Evolutionary conservation across 805 yeast genomes (phyloP).

Genomic region (Candida peoriensis): DNA sequence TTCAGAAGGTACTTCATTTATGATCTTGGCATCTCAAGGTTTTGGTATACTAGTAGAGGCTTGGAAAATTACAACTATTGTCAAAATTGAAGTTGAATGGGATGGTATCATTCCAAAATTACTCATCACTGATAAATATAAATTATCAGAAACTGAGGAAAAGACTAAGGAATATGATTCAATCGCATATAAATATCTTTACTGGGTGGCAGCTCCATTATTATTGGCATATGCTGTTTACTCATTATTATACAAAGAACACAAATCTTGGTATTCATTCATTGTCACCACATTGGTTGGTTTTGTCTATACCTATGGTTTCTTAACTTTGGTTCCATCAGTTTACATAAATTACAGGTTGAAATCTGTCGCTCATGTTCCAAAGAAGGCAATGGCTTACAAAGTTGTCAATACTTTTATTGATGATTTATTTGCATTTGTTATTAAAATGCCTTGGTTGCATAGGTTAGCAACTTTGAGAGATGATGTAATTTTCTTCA

Average conservation of each 20-base stretch:
- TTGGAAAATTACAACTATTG: slow-evolving; percentile 36
- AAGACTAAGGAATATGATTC: slow-evolving; percentile 37
- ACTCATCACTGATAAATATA: slow-evolving; percentile 28
- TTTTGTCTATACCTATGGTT: slow-evolving; percentile 37
- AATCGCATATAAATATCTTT: slow-evolving; percentile 34
- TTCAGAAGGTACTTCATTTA: slow-evolving; percentile 33
- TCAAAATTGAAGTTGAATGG: slow-evolving; percentile 25
- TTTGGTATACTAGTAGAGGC: slow-evolving; percentile 35
- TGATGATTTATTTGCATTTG: slow-evolving; percentile 37
- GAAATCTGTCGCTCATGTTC: slow-evolving; percentile 39
- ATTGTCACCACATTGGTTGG: slow-evolving; percentile 35
- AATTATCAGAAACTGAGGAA: slow-evolving; percentile 31
- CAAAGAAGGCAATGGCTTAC: slow-evolving; percentile 35
- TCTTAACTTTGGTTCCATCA: slow-evolving; percentile 34
- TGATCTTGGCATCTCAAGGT: slow-evolving; percentile 33
- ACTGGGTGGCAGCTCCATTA: slow-evolving; percentile 32
- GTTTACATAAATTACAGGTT: slow-evolving; percentile 37
- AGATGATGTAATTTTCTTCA: slow-evolving; percentile 36
- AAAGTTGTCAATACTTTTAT: slow-evolving; percentile 37
- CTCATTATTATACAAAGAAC: slow-evolving; percentile 32
- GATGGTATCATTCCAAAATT: slow-evolving; percentile 20
- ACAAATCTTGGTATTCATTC: slow-evolving; percentile 39
- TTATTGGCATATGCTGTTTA: slow-evolving; percentile 31
- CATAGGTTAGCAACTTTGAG: slow-evolving; percentile 37
- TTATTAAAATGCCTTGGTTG: slow-evolving; percentile 37